These are phyloP conservation scores for Collybiopsis luxurians DNA, from an alignment of 768 basidiomycete species.

Conservation along the genomic window DNA sequence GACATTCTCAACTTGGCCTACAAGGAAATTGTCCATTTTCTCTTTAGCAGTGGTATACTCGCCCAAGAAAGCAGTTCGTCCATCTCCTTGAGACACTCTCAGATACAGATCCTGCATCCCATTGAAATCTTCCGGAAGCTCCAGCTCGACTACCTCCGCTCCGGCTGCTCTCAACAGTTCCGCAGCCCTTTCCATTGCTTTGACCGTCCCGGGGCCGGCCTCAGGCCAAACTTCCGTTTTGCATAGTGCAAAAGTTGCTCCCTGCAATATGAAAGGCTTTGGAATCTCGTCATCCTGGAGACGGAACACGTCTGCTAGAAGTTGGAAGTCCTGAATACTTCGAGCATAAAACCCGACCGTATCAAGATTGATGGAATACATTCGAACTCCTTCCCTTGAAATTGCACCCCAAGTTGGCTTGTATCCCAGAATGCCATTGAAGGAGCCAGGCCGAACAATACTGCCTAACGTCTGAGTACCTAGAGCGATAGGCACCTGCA, in stretches of 20 bases:
- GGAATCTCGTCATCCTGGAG: slow-evolving; percentile 13
- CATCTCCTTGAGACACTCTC: slow-evolving; percentile 10
- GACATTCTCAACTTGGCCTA: slow-evolving; percentile 13
- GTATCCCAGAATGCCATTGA: slow-evolving; percentile 14
- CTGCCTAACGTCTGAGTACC: slow-evolving; percentile 18
- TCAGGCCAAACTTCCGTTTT: slow-evolving; percentile 15
- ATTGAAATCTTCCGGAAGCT: slow-evolving; percentile 13
- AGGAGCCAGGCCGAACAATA: slow-evolving; percentile 17
- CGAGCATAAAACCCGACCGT: slow-evolving; percentile 16
- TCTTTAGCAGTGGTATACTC: slow-evolving; percentile 13
- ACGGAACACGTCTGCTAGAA: slow-evolving; percentile 13
- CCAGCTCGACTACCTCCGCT: slow-evolving; percentile 15
- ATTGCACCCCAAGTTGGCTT: slow-evolving; percentile 18
- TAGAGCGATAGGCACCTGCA: slow-evolving; percentile 15
- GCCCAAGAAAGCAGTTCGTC: slow-evolving; percentile 6
- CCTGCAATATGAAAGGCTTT: slow-evolving; percentile 4
- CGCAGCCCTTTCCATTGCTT: slow-evolving; percentile 10
- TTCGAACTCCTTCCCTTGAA: slow-evolving; percentile 14
- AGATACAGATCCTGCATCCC: slow-evolving; percentile 1
- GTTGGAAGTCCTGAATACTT: slow-evolving; percentile 12
- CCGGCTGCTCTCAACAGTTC: slow-evolving; percentile 12
- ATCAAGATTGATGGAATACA: slow-evolving; percentile 15
- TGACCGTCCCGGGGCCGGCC: slow-evolving; percentile 12
- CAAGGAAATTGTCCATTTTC: slow-evolving; percentile 9
- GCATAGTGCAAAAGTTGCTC: slow-evolving; percentile 13